Conservation (phyloP, 176 grass and related monocot genomes). For the Phyllostachys edulis region DNA sequence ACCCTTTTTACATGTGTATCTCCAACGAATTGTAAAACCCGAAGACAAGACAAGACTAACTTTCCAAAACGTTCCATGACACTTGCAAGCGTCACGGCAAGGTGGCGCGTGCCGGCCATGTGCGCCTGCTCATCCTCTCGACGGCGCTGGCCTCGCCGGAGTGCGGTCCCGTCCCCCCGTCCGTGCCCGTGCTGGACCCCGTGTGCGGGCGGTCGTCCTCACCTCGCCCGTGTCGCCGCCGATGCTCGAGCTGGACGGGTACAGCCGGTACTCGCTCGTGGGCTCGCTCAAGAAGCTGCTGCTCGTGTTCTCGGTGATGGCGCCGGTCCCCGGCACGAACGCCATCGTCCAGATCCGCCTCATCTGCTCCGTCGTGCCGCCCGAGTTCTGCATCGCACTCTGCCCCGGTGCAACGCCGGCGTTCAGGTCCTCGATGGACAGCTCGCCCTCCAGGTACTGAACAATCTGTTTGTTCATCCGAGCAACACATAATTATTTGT, state of each 20-base stretch:
- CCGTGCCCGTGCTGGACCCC: neutral
- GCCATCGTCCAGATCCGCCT: conserved; percentile 54
- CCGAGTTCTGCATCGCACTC: conserved; percentile 38
- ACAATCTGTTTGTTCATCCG: conserved; percentile 47
- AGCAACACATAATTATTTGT: neutral
- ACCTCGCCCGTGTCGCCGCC: conserved; percentile 29
- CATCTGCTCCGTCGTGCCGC: conserved; percentile 23
- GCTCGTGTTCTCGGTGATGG: conserved; percentile 22
- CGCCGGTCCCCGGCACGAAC: conserved; percentile 32
- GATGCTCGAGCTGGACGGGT: conserved; percentile 46
- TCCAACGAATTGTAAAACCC: neutral
- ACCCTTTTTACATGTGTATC: neutral
- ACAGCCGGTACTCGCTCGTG: conserved; percentile 52
- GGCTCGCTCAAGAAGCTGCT: conserved; percentile 45
- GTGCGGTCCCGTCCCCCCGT: neutral
- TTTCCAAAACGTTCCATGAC: neutral
- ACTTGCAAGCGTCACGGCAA: neutral
- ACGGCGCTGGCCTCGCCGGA: neutral
- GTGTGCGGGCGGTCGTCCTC: neutral
- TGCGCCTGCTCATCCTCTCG: conserved; percentile 15
- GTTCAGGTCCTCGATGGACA: conserved; percentile 66
- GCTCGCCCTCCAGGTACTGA: conserved; percentile 75
- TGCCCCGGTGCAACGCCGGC: conserved; percentile 58
- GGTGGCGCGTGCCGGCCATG: conserved; percentile 6
- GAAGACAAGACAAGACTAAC: neutral